Evolutionary conservation across 108 stramenopile genomes (phyloP).

Genomic region (Nitzschia sp.): DNA sequence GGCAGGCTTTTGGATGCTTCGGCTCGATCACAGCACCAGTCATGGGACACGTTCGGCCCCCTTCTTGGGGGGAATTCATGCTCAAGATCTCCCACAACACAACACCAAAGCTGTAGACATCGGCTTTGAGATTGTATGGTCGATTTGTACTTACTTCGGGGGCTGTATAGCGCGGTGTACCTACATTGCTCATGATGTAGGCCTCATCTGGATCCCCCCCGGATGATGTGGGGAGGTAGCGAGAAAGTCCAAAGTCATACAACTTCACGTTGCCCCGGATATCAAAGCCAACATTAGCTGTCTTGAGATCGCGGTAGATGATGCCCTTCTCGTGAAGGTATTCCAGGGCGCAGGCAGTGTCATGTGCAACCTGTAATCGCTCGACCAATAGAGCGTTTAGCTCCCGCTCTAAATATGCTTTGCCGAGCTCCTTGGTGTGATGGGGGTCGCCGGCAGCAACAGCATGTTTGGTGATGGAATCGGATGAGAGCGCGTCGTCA

Average conservation of each 20-base stretch:
- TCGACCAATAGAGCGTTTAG: constrained; percentile 6
- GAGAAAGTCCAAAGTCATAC: constrained; percentile 51
- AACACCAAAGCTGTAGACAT: constrained; percentile 57
- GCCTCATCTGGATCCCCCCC: constrained; percentile 11
- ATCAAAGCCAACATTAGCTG: constrained; percentile 52
- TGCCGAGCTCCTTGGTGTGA: neutral
- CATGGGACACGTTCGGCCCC: neutral
- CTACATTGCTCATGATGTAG: constrained; percentile 49
- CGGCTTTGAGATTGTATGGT: constrained; percentile 55
- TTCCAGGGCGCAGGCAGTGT: constrained; percentile 40
- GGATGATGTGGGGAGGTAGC: neutral
- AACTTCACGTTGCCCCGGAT: constrained; percentile 38
- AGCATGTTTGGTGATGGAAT: too few species aligned
- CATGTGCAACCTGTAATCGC: neutral
- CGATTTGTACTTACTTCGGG: constrained; percentile 46
- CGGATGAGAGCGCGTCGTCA: neutral
- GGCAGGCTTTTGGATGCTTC: neutral
- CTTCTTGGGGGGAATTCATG: constrained; percentile 18
- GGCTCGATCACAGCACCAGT: neutral
- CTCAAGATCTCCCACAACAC: constrained; percentile 46
- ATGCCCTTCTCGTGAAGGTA: constrained; percentile 64
- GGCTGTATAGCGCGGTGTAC: constrained; percentile 53
- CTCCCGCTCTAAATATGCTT: neutral
- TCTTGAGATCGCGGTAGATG: constrained; percentile 62
- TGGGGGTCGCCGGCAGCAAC: neutral